Conservation (phyloP, 2,329 filamentous ascomycete species). For the Alternaria viburni region DNA sequence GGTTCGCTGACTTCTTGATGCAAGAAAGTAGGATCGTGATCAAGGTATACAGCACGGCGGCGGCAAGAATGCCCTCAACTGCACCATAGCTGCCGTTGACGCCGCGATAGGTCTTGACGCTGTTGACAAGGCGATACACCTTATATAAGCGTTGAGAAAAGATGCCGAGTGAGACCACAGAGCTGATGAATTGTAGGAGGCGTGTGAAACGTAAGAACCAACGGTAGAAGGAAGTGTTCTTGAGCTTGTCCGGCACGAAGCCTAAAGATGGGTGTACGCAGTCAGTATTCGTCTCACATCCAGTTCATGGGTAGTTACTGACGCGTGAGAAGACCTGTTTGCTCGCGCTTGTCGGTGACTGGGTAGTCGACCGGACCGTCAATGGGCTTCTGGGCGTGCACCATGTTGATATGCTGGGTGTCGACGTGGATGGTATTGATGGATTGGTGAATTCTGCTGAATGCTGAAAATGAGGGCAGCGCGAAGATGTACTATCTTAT, state of each 20-base stretch:
- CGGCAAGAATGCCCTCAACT: slow-evolving; percentile 55
- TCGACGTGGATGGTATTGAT: background rate
- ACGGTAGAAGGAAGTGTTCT: slow-evolving; percentile 28
- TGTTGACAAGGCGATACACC: slow-evolving; percentile 49
- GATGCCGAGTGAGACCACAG: slow-evolving; percentile 52
- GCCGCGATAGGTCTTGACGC: slow-evolving; percentile 34
- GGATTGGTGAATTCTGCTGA: background rate
- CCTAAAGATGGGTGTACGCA: background rate
- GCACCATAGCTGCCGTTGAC: slow-evolving; percentile 46
- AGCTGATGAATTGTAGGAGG: slow-evolving; percentile 54
- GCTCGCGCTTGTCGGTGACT: slow-evolving; percentile 22
- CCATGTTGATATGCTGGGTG: slow-evolving; percentile 6
- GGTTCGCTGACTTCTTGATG: slow-evolving; percentile 40
- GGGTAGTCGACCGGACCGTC: slow-evolving; percentile 22
- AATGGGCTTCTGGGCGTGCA: slow-evolving; percentile 11
- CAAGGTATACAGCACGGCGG: slow-evolving; percentile 54
- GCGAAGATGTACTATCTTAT: background rate
- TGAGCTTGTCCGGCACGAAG: slow-evolving; percentile 35
- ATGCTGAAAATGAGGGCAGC: background rate
- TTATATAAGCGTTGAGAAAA: slow-evolving; percentile 53
- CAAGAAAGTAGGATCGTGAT: slow-evolving; percentile 45
- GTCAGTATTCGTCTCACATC: background rate
- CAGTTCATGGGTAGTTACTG: background rate
- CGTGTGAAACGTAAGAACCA: slow-evolving; percentile 48
- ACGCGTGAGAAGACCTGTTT: slow-evolving; percentile 40